These are phyloP conservation scores for Acrasis kona DNA, from an alignment of 78 protist genomes.

Conservation along the genomic window DNA sequence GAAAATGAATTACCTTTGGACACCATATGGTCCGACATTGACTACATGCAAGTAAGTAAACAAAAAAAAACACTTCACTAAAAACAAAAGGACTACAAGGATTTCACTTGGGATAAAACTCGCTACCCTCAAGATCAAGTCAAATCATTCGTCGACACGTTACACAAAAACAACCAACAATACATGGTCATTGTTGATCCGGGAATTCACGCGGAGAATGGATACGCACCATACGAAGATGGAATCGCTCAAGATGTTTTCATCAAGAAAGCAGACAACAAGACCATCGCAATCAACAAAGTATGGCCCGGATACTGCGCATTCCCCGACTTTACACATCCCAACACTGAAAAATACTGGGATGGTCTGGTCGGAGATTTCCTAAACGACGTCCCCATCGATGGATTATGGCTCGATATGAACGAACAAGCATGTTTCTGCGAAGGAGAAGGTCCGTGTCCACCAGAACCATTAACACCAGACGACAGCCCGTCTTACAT, in stretches of 20 bases:
- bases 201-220: slow-evolving; percentile 80
- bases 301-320: slow-evolving; percentile 95
- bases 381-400: slow-evolving; percentile 64
- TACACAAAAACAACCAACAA: not conserved
- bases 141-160: not conserved
- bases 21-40: slow-evolving; percentile 96
- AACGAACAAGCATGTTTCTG: slow-evolving; percentile 95
- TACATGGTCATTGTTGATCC: slow-evolving; percentile 95
- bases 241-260: slow-evolving; percentile 53
- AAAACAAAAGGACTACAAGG: slow-evolving; percentile 66
- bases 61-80: not conserved
- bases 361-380: slow-evolving; percentile 38
- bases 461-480: no score
- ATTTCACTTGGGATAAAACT: slow-evolving; percentile 56
- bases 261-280: slow-evolving; percentile 55
- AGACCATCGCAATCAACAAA: slow-evolving; percentile 77
- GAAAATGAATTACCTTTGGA: slow-evolving; percentile 87
- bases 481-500: no score
- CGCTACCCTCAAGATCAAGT: slow-evolving; percentile 46
- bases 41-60: not conserved
- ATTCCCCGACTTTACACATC: slow-evolving; percentile 81
- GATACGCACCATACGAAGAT: slow-evolving; percentile 72
- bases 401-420: slow-evolving; percentile 97
- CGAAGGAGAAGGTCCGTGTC: slow-evolving; percentile 95
- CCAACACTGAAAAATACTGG: slow-evolving; percentile 86